A percentile compares a stretch with the other conserved stretches of the same genome.
phyloP scores from a whole-genome alignment of 2,329 filamentous ascomycete genomes.

The Beauveria scarabaeidicola region DNA sequence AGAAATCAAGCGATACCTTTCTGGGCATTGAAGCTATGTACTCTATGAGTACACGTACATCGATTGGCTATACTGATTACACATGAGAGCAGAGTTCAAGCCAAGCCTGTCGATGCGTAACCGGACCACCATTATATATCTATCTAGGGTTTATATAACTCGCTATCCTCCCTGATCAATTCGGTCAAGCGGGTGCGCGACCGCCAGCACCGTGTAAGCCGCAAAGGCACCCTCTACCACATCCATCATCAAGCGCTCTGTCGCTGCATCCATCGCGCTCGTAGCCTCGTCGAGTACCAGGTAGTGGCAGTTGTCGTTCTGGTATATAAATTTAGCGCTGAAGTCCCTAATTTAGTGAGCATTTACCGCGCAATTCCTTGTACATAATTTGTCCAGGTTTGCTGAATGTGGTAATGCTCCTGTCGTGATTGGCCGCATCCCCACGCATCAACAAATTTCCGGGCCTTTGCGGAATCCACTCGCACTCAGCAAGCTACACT shows the following conservation, averaged over 20 bases:
- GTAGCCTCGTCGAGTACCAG: conserved; percentile 9
- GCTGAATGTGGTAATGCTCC: conserved; percentile 8
- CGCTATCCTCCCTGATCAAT: background rate
- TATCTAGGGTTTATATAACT: background rate
- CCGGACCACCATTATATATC: too few species aligned
- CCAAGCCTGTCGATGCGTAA: too few species aligned
- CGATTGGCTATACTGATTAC: too few species aligned
- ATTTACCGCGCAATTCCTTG: background rate
- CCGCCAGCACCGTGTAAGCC: conserved; percentile 2
- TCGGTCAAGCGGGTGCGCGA: conserved; percentile 2
- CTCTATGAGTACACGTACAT: too few species aligned
- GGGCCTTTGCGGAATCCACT: conserved; percentile 5
- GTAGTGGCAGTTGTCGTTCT: too few species aligned
- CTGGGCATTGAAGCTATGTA: too few species aligned
- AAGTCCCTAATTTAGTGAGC: background rate
- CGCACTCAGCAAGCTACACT: conserved; percentile 9
- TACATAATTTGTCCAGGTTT: background rate
- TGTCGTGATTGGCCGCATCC: conserved; percentile 3
- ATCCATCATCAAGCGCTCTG: conserved; percentile 1
- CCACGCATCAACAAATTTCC: conserved; percentile 12
- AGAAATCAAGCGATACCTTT: too few species aligned
- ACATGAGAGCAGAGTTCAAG: too few species aligned
- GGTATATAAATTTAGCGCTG: too few species aligned
- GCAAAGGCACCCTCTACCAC: background rate
- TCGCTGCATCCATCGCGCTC: conserved; percentile 7